Evolutionary conservation across 2,329 filamentous ascomycete genomes (phyloP).

Genomic region (Neonectria sp.): DNA sequence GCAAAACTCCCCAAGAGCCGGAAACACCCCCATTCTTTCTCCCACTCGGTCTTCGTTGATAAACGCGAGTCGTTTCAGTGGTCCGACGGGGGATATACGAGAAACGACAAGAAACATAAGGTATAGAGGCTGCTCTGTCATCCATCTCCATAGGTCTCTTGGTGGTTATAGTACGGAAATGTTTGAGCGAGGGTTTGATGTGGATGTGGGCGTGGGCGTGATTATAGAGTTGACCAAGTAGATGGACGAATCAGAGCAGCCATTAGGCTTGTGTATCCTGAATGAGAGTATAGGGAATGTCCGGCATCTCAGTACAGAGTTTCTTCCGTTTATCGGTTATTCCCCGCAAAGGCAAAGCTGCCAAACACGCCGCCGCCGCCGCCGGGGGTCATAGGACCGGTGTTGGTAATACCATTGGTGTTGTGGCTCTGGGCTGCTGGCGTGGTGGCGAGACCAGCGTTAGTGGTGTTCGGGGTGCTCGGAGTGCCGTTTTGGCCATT

Average conservation of each 20-base stretch:
- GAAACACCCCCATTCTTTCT: not conserved
- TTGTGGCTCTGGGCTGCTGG: slow-evolving; percentile 67
- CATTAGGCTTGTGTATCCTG: slow-evolving; percentile 28
- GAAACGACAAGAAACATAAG: slow-evolving; percentile 3
- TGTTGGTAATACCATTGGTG: slow-evolving; percentile 69
- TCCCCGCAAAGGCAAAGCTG: slow-evolving; percentile 72
- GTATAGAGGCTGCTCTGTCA: not conserved
- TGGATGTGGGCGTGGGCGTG: not conserved
- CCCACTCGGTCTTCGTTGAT: not conserved
- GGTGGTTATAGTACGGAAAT: not conserved
- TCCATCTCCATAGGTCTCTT: not conserved
- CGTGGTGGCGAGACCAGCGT: slow-evolving; percentile 63
- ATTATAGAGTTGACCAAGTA: slow-evolving; percentile 10
- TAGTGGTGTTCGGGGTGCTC: slow-evolving; percentile 79
- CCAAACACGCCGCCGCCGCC: slow-evolving; percentile 83
- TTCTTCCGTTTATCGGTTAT: slow-evolving; percentile 50
- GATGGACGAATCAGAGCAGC: slow-evolving; percentile 22
- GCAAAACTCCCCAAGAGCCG: not conserved
- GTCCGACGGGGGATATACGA: not conserved
- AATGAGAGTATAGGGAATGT: slow-evolving; percentile 6
- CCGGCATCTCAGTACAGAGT: slow-evolving; percentile 1
- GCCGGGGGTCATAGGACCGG: slow-evolving; percentile 84
- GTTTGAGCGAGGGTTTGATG: not conserved
- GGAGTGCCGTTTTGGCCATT: slow-evolving; percentile 63
- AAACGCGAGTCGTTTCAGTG: slow-evolving; percentile 1